These are phyloP conservation scores for Populus hybrid DNA, from an alignment of 441 rosid genomes.

Conservation along the genomic window DNA sequence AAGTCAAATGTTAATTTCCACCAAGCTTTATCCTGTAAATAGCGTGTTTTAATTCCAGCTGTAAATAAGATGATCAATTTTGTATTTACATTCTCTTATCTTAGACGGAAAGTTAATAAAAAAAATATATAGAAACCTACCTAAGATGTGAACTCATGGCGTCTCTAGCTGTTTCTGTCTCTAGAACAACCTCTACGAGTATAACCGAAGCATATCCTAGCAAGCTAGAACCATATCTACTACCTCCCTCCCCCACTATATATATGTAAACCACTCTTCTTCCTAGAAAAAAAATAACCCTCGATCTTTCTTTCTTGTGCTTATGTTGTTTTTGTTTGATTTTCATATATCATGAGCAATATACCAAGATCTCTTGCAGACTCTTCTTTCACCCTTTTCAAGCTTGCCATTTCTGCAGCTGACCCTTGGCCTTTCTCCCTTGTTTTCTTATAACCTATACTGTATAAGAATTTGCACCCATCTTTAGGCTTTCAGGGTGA, in stretches of 20 bases:
- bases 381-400: slow-evolving; percentile 65
- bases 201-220: slow-evolving; percentile 15
- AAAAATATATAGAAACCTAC: background rate
- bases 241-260: background rate
- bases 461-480: too few species aligned
- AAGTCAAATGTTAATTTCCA: too few species aligned
- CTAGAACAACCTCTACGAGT: slow-evolving; percentile 25
- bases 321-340: slow-evolving; percentile 20
- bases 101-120: background rate
- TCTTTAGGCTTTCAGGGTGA: background rate
- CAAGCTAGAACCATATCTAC: background rate
- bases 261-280: background rate
- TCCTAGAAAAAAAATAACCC: background rate
- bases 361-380: slow-evolving; percentile 76
- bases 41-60: background rate
- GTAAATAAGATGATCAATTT: background rate
- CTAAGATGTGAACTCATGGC: background rate
- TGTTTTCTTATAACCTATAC: slow-evolving; percentile 27
- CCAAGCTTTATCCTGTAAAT: background rate
- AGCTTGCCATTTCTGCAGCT: slow-evolving; percentile 69
- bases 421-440: slow-evolving; percentile 81
- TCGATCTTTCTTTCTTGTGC: background rate
- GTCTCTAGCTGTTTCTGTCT: background rate
- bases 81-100: background rate
- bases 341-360: slow-evolving; percentile 70